Evolutionary conservation across 306 rosid species (phyloP).

Genomic region (Castanea crenata): DNA sequence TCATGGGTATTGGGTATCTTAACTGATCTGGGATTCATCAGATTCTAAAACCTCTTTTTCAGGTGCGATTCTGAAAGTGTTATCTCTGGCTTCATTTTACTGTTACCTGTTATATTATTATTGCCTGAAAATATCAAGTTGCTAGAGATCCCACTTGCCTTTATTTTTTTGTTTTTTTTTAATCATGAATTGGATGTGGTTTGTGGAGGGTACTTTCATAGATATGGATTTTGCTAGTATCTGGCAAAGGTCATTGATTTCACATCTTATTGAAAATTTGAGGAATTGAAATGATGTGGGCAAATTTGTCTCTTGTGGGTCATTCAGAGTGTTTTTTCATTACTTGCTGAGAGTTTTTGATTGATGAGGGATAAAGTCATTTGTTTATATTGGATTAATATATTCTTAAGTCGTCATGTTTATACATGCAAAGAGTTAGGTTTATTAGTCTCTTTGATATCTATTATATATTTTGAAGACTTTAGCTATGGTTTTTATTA

Average conservation of each 20-base stretch:
- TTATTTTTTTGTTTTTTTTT: neutral
- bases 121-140: conserved; percentile 11
- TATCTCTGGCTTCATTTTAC: conserved; percentile 4
- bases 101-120: conserved; percentile 9
- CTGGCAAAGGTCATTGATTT: conserved; percentile 20
- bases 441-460: neutral
- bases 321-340: conserved; percentile 17
- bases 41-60: conserved; percentile 40
- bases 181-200: conserved; percentile 29
- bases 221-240: conserved; percentile 15
- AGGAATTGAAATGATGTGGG: conserved; percentile 9
- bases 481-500: conserved; percentile 3
- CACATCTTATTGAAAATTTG: conserved; percentile 20
- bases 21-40: conserved; percentile 50
- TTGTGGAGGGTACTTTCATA: conserved; percentile 17
- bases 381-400: conserved; percentile 1
- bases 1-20: conserved; percentile 40
- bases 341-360: conserved; percentile 5
- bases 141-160: conserved; percentile 22
- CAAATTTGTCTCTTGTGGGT: conserved; percentile 14
- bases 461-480: neutral
- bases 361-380: conserved; percentile 1
- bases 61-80: conserved; percentile 39
- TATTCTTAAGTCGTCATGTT: neutral
- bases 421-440: neutral